These are phyloP conservation scores for Camellia lanceoleosa DNA, from an alignment of 148 eudicot species.

Conservation along the genomic window DNA sequence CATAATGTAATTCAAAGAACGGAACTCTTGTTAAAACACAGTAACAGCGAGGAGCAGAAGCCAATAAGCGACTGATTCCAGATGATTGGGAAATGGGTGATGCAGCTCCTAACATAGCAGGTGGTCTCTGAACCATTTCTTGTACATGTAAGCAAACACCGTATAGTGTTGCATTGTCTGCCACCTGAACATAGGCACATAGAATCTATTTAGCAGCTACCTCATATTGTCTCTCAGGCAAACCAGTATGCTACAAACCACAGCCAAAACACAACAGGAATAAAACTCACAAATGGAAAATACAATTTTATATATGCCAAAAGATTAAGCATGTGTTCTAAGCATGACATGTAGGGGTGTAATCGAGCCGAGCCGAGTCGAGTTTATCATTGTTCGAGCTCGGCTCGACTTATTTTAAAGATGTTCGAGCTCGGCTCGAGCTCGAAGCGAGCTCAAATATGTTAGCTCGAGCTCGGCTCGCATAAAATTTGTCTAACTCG, in stretches of 20 bases:
- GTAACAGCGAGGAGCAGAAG: constrained; percentile 96
- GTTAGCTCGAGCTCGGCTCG: too few species aligned
- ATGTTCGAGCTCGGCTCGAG: too few species aligned
- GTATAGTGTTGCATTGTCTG: constrained; percentile 82
- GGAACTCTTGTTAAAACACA: constrained; percentile 92
- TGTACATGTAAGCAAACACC: constrained; percentile 95
- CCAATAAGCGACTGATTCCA: constrained; percentile 59
- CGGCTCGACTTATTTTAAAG: too few species aligned
- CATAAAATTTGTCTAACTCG: too few species aligned
- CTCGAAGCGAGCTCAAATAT: too few species aligned
- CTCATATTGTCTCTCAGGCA: neutral
- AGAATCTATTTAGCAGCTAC: constrained; percentile 22
- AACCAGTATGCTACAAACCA: constrained; percentile 10
- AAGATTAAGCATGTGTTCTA: neutral
- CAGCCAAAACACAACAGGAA: constrained; percentile 7
- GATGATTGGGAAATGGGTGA: constrained; percentile 53
- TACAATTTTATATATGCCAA: neutral
- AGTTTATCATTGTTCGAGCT: too few species aligned
- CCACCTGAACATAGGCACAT: constrained; percentile 55
- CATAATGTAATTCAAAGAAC: constrained; percentile 86
- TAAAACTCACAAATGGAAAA: neutral
- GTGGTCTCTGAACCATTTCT: constrained; percentile 91
- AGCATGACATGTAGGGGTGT: too few species aligned
- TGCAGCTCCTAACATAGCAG: constrained; percentile 52
- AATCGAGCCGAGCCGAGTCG: too few species aligned